A percentile compares a stretch with the other conserved stretches of the same genome.
These are phyloP conservation scores for Debaryomyces prosopidis DNA, from an alignment of 805 yeast species.

Conservation along the genomic window DNA sequence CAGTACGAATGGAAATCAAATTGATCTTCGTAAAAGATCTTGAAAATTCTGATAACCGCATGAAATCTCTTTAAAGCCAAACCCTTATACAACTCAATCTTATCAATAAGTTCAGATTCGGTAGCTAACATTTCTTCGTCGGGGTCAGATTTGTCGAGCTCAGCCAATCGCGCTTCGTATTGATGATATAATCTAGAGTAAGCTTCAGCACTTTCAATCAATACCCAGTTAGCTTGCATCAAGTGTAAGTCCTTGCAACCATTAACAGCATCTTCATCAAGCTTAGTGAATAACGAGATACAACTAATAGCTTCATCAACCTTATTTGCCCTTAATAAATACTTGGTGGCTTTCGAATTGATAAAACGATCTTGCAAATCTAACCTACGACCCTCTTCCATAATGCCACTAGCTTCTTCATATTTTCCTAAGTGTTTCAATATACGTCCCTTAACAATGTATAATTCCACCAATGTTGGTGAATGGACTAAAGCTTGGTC, in stretches of 20 bases:
- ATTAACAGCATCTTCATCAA: constrained; percentile 72
- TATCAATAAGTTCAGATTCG: constrained; percentile 38
- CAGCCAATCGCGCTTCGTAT: constrained; percentile 17
- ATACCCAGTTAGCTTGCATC: constrained; percentile 91
- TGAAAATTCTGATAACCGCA: constrained; percentile 65
- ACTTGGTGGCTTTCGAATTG: constrained; percentile 85
- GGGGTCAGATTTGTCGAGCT: constrained; percentile 16
- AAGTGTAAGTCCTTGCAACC: constrained; percentile 84
- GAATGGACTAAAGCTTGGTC: constrained; percentile 68
- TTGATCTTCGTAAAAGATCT: constrained; percentile 78
- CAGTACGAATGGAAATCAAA: constrained; percentile 93
- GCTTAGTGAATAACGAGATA: constrained; percentile 77
- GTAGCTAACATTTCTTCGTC: constrained; percentile 25
- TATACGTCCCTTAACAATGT: constrained; percentile 77
- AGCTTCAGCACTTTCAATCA: constrained; percentile 82
- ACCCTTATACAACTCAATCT: constrained; percentile 53
- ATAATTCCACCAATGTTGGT: constrained; percentile 83
- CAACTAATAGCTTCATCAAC: constrained; percentile 72
- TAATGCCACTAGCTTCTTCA: constrained; percentile 58
- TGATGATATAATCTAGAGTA: constrained; percentile 58
- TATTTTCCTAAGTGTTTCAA: constrained; percentile 69
- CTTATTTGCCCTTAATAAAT: constrained; percentile 72
- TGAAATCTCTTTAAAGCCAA: constrained; percentile 77
- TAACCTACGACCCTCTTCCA: constrained; percentile 69
- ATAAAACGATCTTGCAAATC: constrained; percentile 91